A percentile compares a stretch with the other conserved stretches of the same genome.
Conservation (phyloP, 2,329 filamentous ascomycete species). For the Blastomyces emzantsi region DNA sequence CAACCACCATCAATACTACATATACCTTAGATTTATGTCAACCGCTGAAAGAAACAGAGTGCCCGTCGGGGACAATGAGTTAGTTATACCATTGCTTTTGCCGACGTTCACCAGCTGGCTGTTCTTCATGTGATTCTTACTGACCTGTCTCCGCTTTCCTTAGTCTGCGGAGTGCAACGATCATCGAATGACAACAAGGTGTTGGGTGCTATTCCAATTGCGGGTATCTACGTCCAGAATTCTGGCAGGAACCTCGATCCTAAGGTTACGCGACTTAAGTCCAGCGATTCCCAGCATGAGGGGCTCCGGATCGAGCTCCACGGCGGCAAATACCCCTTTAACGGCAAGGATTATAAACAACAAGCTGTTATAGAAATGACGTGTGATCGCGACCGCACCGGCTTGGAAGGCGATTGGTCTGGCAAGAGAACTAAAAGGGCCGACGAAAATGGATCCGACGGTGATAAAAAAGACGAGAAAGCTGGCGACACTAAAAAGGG, state of each 20-base stretch:
- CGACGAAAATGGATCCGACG: slow-evolving; percentile 23
- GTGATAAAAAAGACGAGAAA: slow-evolving; percentile 20
- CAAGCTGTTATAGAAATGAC: slow-evolving; percentile 72
- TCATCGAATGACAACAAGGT: slow-evolving; percentile 17
- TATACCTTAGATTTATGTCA: slow-evolving; percentile 73
- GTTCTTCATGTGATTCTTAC: neutral
- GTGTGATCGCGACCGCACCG: slow-evolving; percentile 64
- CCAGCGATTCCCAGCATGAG: slow-evolving; percentile 55
- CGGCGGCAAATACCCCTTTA: slow-evolving; percentile 39
- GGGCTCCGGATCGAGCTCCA: slow-evolving; percentile 61
- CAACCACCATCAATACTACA: slow-evolving; percentile 56
- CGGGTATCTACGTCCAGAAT: slow-evolving; percentile 22
- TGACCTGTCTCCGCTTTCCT: neutral
- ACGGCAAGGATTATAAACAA: slow-evolving; percentile 44
- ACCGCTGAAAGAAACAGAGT: slow-evolving; percentile 47
- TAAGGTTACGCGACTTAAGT: slow-evolving; percentile 53
- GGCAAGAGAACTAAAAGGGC: slow-evolving; percentile 21
- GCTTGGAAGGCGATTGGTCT: slow-evolving; percentile 49
- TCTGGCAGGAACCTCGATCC: slow-evolving; percentile 39
- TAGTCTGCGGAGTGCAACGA: slow-evolving; percentile 18
- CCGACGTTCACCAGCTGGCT: neutral
- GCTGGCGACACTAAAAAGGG: slow-evolving; percentile 25
- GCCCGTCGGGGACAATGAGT: slow-evolving; percentile 16
- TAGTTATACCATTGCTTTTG: neutral
- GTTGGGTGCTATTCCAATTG: slow-evolving; percentile 25